These are phyloP conservation scores for Fusarium coffeatum DNA, from an alignment of 2,329 filamentous ascomycete species.

Conservation along the genomic window DNA sequence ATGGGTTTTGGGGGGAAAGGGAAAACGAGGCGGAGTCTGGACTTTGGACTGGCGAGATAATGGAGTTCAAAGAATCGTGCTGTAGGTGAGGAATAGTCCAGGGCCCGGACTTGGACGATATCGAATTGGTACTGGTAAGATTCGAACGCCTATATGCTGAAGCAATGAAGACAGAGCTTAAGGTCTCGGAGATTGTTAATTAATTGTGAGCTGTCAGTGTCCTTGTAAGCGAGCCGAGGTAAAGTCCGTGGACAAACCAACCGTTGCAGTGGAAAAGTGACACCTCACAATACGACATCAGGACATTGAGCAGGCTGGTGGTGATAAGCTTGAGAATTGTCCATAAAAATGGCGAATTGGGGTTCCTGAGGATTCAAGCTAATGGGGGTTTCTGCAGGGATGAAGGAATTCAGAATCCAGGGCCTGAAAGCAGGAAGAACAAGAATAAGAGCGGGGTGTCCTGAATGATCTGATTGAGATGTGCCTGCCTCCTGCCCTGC, in stretches of 20 bases:
- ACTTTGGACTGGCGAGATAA: slow-evolving; percentile 8
- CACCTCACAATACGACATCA: slow-evolving; percentile 18
- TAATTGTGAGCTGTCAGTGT: slow-evolving; percentile 12
- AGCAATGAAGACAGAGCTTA: not conserved
- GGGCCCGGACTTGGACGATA: slow-evolving; percentile 7
- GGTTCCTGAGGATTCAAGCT: not conserved
- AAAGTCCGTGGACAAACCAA: not conserved
- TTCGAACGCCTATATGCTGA: not conserved
- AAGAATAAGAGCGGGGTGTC: slow-evolving; percentile 13
- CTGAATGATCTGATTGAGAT: slow-evolving; percentile 36
- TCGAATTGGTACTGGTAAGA: slow-evolving; percentile 1
- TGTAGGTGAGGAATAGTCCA: not conserved
- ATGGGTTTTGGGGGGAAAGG: slow-evolving; percentile 4
- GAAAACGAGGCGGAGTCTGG: slow-evolving; percentile 29
- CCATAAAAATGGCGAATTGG: slow-evolving; percentile 1
- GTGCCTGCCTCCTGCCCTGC: not conserved
- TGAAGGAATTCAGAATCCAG: slow-evolving; percentile 10
- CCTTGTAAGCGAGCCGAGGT: slow-evolving; percentile 24
- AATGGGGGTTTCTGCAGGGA: slow-evolving; percentile 18
- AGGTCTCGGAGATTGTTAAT: not conserved
- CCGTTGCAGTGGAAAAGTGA: slow-evolving; percentile 26
- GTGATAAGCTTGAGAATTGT: slow-evolving; percentile 15
- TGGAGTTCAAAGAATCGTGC: not conserved
- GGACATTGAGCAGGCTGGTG: not conserved
- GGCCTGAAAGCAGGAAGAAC: not conserved